These are phyloP conservation scores for Pharus latifolius DNA, from an alignment of 176 grass and related monocot species.

Conservation along the genomic window DNA sequence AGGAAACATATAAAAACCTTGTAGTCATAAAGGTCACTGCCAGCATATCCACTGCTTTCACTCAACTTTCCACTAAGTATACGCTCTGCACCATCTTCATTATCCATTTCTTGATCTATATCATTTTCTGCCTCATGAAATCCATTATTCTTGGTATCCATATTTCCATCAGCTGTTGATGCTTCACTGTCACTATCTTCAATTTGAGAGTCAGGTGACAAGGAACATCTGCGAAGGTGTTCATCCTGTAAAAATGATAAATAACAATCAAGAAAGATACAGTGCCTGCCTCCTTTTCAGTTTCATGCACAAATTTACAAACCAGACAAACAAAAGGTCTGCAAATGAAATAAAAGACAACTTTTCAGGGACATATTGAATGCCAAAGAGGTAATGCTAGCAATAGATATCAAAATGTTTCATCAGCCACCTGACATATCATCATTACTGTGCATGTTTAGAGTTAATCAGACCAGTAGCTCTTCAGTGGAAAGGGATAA, in stretches of 20 bases:
- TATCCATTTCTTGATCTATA: constrained; percentile 71
- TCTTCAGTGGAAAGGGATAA: background rate
- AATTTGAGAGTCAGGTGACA: constrained; percentile 68
- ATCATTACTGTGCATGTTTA: background rate
- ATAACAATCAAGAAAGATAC: background rate
- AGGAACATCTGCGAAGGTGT: constrained; percentile 56
- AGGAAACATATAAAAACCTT: constrained; percentile 48
- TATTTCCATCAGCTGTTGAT: constrained; percentile 71
- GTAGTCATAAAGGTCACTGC: constrained; percentile 91
- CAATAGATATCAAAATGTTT: background rate
- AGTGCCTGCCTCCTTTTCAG: background rate
- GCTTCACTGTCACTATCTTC: constrained; percentile 87
- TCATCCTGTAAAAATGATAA: constrained; percentile 56
- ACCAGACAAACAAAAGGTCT: background rate
- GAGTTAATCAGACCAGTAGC: background rate
- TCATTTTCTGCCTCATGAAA: constrained; percentile 96
- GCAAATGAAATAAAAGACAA: background rate
- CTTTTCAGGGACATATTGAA: background rate
- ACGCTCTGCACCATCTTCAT: constrained; percentile 61
- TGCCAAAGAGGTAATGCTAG: background rate
- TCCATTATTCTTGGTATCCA: constrained; percentile 61
- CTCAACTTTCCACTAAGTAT: constrained; percentile 95
- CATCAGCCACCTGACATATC: background rate
- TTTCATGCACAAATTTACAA: background rate
- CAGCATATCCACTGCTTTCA: constrained; percentile 94